Evolutionary conservation across 306 rosid genomes (phyloP).

Genomic region (Trifolium fragiferum): DNA sequence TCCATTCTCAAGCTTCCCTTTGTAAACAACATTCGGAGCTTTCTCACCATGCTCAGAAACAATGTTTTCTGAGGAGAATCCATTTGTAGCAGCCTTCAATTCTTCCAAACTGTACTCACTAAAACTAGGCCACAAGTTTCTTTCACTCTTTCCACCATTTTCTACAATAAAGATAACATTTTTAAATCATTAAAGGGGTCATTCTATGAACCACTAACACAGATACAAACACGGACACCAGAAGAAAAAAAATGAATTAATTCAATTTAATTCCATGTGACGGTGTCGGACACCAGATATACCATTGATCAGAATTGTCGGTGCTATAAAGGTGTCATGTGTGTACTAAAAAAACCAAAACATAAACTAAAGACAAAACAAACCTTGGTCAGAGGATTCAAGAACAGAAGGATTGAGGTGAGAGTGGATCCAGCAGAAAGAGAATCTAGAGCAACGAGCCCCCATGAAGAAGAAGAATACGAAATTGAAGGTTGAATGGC

Average conservation of each 20-base stretch:
- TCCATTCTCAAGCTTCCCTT: conserved; percentile 70
- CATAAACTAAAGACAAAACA: background rate
- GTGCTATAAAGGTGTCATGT: background rate
- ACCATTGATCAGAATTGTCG: background rate
- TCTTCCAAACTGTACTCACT: conserved; percentile 77
- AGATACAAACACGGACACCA: background rate
- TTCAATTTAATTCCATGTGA: background rate
- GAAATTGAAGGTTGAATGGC: conserved; percentile 27
- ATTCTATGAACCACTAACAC: background rate
- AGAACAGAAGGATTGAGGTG: conserved; percentile 80
- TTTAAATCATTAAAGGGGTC: conserved; percentile 10
- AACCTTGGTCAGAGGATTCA: conserved; percentile 86
- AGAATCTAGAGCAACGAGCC: conserved; percentile 92
- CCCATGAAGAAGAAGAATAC: conserved; percentile 60
- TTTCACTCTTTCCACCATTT: conserved; percentile 71
- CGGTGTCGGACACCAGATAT: background rate
- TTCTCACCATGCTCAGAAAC: conserved; percentile 95
- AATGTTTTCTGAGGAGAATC: conserved; percentile 77
- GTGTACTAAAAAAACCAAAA: background rate
- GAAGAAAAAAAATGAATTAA: background rate
- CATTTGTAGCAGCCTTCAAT: conserved; percentile 69
- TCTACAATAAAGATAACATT: conserved; percentile 52
- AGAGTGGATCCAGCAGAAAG: conserved; percentile 81
- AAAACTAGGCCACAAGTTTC: conserved; percentile 61
- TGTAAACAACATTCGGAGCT: conserved; percentile 92